A percentile compares a stretch with the other conserved stretches of the same genome.
Conservation (phyloP, 768 basidiomycete species). For the Amanita pallidorosea region DNA sequence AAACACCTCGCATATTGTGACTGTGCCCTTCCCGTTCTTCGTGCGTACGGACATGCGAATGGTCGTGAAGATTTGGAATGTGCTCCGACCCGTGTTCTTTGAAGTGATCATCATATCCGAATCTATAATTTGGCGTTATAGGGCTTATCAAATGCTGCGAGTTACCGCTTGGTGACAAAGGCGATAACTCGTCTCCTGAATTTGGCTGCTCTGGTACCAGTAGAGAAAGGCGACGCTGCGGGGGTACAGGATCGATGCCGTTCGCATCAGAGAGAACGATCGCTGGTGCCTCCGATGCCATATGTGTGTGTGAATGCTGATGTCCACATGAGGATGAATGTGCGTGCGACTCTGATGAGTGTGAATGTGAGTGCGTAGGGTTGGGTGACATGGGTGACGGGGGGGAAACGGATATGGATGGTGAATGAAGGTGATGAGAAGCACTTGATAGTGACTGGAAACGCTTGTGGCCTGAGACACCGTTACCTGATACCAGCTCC, state of each 20-base stretch:
- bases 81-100: conserved; percentile 32
- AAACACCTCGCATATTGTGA: conserved; percentile 99
- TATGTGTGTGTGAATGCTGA: conserved; percentile 11
- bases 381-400: conserved; percentile 10
- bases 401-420: conserved; percentile 12
- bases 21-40: conserved; percentile 67
- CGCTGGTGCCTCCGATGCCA: conserved; percentile 11
- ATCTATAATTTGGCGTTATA: conserved; percentile 54
- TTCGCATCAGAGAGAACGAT: not conserved
- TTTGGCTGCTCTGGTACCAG: conserved; percentile 13
- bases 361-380: conserved; percentile 15
- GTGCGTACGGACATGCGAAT: conserved; percentile 38
- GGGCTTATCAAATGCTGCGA: conserved; percentile 31
- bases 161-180: conserved; percentile 12
- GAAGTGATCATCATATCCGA: conserved; percentile 41
- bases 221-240: conserved; percentile 14
- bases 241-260: not conserved
- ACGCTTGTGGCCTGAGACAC: not conserved
- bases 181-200: conserved; percentile 7
- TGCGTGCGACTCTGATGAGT: conserved; percentile 6
- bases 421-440: conserved; percentile 17
- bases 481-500: not conserved
- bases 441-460: conserved; percentile 3
- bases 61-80: conserved; percentile 33
- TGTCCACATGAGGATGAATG: conserved; percentile 2